phyloP scores from a whole-genome alignment of 768 basidiomycete genomes.

The Leccinum subgranulosum region DNA sequence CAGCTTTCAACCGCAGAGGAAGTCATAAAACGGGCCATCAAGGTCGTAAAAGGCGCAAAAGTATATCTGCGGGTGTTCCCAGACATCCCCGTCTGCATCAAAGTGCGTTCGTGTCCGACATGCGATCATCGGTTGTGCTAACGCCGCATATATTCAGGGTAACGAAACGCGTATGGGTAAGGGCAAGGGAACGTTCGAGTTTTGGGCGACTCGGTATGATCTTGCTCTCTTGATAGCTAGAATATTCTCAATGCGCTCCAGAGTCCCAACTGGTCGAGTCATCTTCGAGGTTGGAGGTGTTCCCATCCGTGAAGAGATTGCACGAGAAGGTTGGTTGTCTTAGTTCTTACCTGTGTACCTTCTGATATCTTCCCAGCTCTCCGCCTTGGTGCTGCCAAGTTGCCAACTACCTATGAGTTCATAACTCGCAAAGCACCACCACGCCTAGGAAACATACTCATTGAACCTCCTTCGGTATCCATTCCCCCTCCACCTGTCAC shows the following conservation, averaged over 20 bases:
- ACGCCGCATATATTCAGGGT: constrained; percentile 48
- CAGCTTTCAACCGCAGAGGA: constrained; percentile 86
- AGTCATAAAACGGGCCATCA: constrained; percentile 86
- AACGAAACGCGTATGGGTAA: constrained; percentile 99
- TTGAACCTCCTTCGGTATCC: constrained; percentile 36
- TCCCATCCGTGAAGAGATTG: constrained; percentile 88
- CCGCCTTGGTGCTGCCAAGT: constrained; percentile 80
- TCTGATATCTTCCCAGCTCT: constrained; percentile 52
- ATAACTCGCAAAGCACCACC: constrained; percentile 67
- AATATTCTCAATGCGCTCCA: constrained; percentile 27
- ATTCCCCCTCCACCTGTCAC: constrained; percentile 11
- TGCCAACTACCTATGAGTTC: constrained; percentile 88
- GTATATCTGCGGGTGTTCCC: constrained; percentile 91
- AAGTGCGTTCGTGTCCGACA: constrained; percentile 47
- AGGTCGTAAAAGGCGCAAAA: constrained; percentile 84
- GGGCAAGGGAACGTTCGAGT: constrained; percentile 97
- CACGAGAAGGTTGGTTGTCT: constrained; percentile 70
- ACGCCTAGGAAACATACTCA: constrained; percentile 64
- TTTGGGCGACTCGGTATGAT: constrained; percentile 87
- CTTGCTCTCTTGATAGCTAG: background rate
- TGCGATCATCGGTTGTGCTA: background rate
- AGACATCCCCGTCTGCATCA: constrained; percentile 95
- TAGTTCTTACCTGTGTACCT: background rate
- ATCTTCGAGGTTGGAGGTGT: constrained; percentile 92
- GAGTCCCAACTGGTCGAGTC: constrained; percentile 85